Evolutionary conservation across 805 yeast genomes (phyloP), one percentile per base, ranked within the genome.

Genomic region (Pichia scutulata): DNA sequence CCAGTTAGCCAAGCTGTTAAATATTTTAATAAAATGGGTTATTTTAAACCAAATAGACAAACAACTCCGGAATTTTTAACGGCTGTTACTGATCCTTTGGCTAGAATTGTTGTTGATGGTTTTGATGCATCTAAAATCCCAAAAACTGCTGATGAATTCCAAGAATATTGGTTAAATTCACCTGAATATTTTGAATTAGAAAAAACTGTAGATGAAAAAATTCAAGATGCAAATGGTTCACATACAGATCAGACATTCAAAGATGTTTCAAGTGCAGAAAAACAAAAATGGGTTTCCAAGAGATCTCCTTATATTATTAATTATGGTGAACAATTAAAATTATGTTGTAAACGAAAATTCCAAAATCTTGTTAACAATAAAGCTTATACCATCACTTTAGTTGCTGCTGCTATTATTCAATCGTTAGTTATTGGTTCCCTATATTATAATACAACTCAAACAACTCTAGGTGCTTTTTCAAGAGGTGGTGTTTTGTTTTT

Each of bases 31-130:
- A 67, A 69, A 18, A 79, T 82, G 86, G 88, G 88, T 41, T 82
- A 70, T 70, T 69, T 72, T 24, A 80, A 82, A 60, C 79, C 81
- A 46, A 69, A 71, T 46, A 77, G 87, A 71, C 82, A 80, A 73
- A 78, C 86, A 4, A 80, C 86, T 46, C 80, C 85, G 7, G 88
- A 82, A 62, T 82, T 71, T 61, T 74, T 82, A 59, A 82, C 87
- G n/a, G 74, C 86, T 5, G 75, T 82, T 47, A 82, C 88, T 18
- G 84, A 81, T 63, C 86, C 84, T 18, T 74, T 73, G 26, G 85
- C 81, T 52, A 74, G 86, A 69, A 62, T 62, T 18, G 53, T 70
- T 22, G 65, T 62, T 47, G 70, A 71, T 14, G 37, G 37, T 33
- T 16, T 8, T 33, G 86, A 84, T 14, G 73, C 56, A 52, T 81